Evolutionary conservation across 129 eudicot species (phyloP).

Genomic region (Kitagawia praeruptora): DNA sequence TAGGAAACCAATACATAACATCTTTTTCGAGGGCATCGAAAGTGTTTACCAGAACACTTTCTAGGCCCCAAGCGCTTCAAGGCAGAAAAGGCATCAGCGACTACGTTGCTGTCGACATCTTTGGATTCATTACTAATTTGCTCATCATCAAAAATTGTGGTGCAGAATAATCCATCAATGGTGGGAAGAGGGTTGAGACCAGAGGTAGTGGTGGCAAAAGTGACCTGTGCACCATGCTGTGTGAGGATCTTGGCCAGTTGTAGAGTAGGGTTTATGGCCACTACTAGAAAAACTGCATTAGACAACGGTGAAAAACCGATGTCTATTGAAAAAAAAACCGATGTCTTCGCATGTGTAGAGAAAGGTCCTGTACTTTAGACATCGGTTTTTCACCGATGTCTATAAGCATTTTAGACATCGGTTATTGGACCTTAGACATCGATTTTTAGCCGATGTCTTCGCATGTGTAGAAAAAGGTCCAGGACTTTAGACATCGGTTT

Average conservation of each 20-base stretch:
- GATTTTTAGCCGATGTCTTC: too few species aligned
- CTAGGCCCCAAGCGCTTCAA: conserved; percentile 22
- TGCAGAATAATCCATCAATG: conserved; percentile 5
- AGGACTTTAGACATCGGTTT: too few species aligned
- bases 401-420: too few species aligned
- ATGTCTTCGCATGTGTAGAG: too few species aligned
- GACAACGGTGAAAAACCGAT: too few species aligned
- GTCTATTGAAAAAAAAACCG: too few species aligned
- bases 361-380: too few species aligned
- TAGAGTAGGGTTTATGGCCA: too few species aligned
- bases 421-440: too few species aligned
- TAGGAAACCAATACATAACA: conserved; percentile 7
- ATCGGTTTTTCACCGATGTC: too few species aligned
- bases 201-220: conserved; percentile 37
- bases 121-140: conserved; percentile 24
- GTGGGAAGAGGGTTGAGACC: conserved; percentile 25
- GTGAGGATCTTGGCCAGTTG: conserved; percentile 41
- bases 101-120: conserved; percentile 24
- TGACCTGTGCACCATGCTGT: conserved; percentile 31
- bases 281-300: too few species aligned
- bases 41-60: conserved; percentile 30
- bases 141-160: conserved; percentile 37
- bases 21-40: conserved; percentile 32
- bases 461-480: too few species aligned
- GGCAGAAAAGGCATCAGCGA: background rate